Evolutionary conservation across 495 filamentous ascomycete species (phyloP).

Genomic region (Penicillium arizonense): DNA sequence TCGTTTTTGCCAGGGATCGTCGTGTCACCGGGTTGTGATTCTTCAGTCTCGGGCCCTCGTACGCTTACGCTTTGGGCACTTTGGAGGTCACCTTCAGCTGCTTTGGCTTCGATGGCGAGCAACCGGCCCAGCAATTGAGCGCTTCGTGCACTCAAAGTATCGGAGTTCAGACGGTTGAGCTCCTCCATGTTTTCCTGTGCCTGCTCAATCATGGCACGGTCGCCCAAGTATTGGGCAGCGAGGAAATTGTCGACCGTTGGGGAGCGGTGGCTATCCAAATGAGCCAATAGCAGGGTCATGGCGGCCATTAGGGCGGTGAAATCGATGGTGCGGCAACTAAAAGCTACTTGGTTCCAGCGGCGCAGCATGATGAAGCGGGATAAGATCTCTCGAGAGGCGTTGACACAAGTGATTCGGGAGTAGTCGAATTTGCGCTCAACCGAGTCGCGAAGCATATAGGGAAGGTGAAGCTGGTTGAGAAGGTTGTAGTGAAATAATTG

Average conservation of each 20-base stretch:
- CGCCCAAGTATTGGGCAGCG: conserved; percentile 38
- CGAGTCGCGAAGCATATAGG: conserved; percentile 26
- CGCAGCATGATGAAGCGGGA: conserved; percentile 40
- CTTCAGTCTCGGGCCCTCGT: conserved; percentile 5
- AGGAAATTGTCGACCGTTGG: conserved; percentile 17
- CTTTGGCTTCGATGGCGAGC: conserved; percentile 32
- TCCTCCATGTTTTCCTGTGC: conserved; percentile 36
- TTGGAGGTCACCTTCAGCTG: conserved; percentile 3
- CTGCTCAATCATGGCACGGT: conserved; percentile 46
- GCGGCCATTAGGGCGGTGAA: conserved; percentile 47
- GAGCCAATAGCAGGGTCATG: conserved; percentile 26
- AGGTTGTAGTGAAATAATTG: conserved; percentile 44
- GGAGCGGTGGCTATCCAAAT: conserved; percentile 16
- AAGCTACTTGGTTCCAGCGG: conserved; percentile 20
- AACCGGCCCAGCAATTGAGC: conserved; percentile 30
- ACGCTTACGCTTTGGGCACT: conserved; percentile 10
- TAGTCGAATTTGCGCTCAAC: conserved; percentile 19
- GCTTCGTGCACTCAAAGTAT: conserved; percentile 31
- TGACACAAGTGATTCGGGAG: conserved; percentile 39
- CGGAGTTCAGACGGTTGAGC: conserved; percentile 26
- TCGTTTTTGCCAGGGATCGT: too few species aligned
- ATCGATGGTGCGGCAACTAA: conserved; percentile 44
- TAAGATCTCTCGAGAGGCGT: conserved; percentile 47
- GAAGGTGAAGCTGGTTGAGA: conserved; percentile 29
- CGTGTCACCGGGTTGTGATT: too few species aligned